Percentiles rank a stretch among this genome's conserved stretches.
phyloP scores from a whole-genome alignment of 176 grass and related monocot genomes.

The Carex cristatella region DNA sequence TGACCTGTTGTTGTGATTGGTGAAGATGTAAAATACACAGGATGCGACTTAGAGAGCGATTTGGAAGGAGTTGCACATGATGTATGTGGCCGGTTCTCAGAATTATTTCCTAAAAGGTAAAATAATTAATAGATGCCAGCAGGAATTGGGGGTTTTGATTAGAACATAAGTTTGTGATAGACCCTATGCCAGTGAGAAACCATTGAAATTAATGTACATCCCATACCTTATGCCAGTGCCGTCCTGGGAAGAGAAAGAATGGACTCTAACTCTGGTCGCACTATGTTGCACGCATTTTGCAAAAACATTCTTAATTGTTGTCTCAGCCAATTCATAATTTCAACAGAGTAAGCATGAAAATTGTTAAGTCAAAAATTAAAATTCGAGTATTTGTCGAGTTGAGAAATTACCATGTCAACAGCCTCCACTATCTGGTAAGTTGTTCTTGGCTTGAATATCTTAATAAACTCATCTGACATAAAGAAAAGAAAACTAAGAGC shows the following conservation, averaged over 20 bases:
- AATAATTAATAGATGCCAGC: neutral
- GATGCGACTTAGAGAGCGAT: neutral
- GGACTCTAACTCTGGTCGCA: conserved; percentile 59
- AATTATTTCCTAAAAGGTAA: conserved; percentile 19
- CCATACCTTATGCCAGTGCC: conserved; percentile 5
- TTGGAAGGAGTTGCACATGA: conserved; percentile 5
- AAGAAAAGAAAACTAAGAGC: conserved; percentile 3
- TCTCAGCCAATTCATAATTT: conserved; percentile 69
- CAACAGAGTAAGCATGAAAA: neutral
- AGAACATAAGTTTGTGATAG: too few species aligned
- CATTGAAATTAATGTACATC: neutral
- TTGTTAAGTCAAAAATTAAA: neutral
- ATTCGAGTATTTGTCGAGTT: neutral
- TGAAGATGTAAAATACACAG: neutral
- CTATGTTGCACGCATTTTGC: conserved; percentile 68
- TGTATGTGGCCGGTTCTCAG: conserved; percentile 21
- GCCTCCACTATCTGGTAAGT: conserved; percentile 69
- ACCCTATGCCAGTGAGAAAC: too few species aligned
- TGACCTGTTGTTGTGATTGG: too few species aligned
- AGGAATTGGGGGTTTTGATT: neutral
- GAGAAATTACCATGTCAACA: conserved; percentile 78
- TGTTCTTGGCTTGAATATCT: conserved; percentile 67
- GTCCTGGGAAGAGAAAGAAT: conserved; percentile 51
- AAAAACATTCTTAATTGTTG: conserved; percentile 77
- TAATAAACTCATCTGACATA: conserved; percentile 63